These are phyloP conservation scores for Aspergillus asperescens DNA, from an alignment of 495 filamentous ascomycete species.

Conservation along the genomic window DNA sequence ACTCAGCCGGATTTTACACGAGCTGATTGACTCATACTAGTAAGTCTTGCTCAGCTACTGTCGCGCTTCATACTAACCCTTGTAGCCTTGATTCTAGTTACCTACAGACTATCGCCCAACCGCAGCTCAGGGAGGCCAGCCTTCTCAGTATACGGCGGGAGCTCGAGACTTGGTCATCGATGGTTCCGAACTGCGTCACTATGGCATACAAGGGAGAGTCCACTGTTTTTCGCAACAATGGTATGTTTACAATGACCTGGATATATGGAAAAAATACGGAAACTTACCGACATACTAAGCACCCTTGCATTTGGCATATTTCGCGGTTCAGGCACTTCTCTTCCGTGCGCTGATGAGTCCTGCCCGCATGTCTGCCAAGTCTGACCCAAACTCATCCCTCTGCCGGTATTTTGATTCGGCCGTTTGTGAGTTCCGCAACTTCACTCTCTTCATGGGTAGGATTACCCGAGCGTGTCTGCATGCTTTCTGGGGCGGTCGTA, in stretches of 20 bases:
- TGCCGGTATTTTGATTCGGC: conserved; percentile 3
- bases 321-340: conserved; percentile 4
- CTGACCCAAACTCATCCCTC: neutral
- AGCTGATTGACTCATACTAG: conserved; percentile 1
- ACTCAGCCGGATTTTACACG: conserved; percentile 1
- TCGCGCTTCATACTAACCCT: neutral
- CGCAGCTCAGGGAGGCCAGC: neutral
- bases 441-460: conserved; percentile 5
- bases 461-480: neutral
- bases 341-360: conserved; percentile 8
- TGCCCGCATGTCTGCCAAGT: conserved; percentile 6
- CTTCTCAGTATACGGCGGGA: neutral
- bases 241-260: neutral
- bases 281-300: neutral
- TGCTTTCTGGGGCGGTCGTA: conserved; percentile 9
- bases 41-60: neutral
- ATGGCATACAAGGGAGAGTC: neutral
- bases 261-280: neutral
- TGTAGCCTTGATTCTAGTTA: conserved; percentile 2
- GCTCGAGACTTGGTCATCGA: conserved; percentile 3
- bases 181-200: conserved; percentile 6
- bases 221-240: conserved; percentile 2
- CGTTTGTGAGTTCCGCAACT: conserved; percentile 1
- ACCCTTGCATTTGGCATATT: conserved; percentile 4
- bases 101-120: neutral